Conservation (phyloP, 2,329 filamentous ascomycete species). For the Aspergillus niger region DNA sequence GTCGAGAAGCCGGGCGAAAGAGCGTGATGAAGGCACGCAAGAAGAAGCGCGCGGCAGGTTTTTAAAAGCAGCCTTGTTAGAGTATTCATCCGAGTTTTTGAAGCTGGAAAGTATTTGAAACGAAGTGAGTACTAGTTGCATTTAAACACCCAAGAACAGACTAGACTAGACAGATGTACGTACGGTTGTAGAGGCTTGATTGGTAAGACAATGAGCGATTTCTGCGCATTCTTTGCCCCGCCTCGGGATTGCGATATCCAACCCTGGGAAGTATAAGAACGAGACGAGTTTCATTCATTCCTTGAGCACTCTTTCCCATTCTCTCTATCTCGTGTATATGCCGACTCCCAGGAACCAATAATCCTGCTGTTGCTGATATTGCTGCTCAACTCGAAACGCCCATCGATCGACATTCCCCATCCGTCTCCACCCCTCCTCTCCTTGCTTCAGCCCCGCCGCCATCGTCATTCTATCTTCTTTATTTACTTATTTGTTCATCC, state of each 20-base stretch:
- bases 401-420: background rate
- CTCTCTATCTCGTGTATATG: background rate
- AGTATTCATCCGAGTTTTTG: background rate
- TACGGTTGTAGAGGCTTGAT: background rate
- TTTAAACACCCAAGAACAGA: background rate
- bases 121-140: background rate
- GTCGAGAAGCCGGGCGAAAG: slow-evolving; percentile 35
- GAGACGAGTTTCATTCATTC: background rate
- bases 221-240: slow-evolving; percentile 1
- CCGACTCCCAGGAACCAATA: too few species aligned
- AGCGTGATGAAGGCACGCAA: slow-evolving; percentile 35
- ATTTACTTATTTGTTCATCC: background rate
- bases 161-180: background rate
- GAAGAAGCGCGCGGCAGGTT: slow-evolving; percentile 45
- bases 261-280: background rate
- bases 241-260: background rate
- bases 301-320: background rate
- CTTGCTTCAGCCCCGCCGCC: background rate
- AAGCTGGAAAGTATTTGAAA: background rate
- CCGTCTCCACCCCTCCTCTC: background rate
- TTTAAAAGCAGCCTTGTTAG: slow-evolving; percentile 28
- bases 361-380: background rate
- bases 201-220: slow-evolving; percentile 13
- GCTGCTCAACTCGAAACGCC: background rate
- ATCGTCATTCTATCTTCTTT: background rate